Conservation (phyloP, 2,329 filamentous ascomycete genomes). For the Penicillium sp. region DNA sequence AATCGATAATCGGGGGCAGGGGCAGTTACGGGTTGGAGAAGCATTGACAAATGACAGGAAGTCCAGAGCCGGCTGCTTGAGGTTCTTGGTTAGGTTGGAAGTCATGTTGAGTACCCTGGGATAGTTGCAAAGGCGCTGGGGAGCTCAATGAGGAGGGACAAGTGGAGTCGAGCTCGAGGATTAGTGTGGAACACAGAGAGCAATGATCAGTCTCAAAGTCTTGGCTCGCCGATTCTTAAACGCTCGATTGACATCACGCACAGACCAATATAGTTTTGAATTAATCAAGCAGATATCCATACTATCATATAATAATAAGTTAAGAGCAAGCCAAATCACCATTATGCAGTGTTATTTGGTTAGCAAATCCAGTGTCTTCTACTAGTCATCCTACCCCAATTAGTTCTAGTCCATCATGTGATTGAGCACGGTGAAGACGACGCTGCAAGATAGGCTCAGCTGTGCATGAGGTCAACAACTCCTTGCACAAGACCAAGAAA, state of each 20-base stretch:
- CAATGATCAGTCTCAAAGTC: neutral
- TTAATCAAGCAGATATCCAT: too few relatives aligned
- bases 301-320: too few relatives aligned
- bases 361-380: neutral
- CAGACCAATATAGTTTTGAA: neutral
- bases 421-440: neutral
- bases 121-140: neutral
- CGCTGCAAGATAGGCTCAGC: neutral
- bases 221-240: slow-evolving; percentile 10
- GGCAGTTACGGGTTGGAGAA: slow-evolving; percentile 78
- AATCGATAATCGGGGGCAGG: neutral
- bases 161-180: slow-evolving; percentile 6
- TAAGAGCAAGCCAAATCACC: neutral
- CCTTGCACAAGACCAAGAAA: neutral
- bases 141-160: slow-evolving; percentile 13
- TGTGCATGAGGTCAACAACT: neutral
- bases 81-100: slow-evolving; percentile 32
- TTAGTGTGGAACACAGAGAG: neutral
- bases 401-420: slow-evolving; percentile 5
- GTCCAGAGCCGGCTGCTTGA: slow-evolving; percentile 66
- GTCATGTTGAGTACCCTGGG: slow-evolving; percentile 34
- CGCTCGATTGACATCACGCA: neutral
- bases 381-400: neutral
- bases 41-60: slow-evolving; percentile 94
- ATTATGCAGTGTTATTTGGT: neutral